Percentiles rank a stretch among this genome's conserved stretches.
These are phyloP conservation scores for Xerocomus potaroensis DNA, from an alignment of 768 basidiomycete species.

Conservation along the genomic window DNA sequence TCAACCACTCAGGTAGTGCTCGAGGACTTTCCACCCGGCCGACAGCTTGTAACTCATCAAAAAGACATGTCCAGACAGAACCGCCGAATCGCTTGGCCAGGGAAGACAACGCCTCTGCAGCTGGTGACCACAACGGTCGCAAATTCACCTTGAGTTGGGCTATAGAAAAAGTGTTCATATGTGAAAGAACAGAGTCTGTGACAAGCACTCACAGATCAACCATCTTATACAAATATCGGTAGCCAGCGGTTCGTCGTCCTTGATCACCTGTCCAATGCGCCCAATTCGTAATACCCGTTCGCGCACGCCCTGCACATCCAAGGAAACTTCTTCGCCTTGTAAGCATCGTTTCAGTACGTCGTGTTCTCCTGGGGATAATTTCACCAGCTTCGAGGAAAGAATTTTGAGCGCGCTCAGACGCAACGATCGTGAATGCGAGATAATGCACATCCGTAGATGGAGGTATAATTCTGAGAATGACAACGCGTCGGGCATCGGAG, in stretches of 20 bases:
- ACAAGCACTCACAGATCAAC: slow-evolving; percentile 56
- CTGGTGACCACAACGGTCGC: slow-evolving; percentile 84
- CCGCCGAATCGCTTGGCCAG: slow-evolving; percentile 58
- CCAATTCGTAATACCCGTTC: slow-evolving; percentile 80
- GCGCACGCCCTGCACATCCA: slow-evolving; percentile 77
- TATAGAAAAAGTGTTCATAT: slow-evolving; percentile 22
- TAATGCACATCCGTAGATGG: slow-evolving; percentile 47
- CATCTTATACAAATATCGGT: slow-evolving; percentile 67
- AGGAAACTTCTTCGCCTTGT: slow-evolving; percentile 73
- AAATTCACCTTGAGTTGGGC: slow-evolving; percentile 94
- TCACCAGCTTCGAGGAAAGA: slow-evolving; percentile 50
- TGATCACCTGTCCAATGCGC: slow-evolving; percentile 60
- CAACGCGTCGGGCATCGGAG: slow-evolving; percentile 21
- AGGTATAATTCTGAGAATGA: slow-evolving; percentile 50
- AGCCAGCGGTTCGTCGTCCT: slow-evolving; percentile 45
- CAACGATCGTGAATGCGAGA: slow-evolving; percentile 68
- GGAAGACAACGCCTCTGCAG: slow-evolving; percentile 59
- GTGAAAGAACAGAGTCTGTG: background rate
- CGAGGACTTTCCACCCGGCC: slow-evolving; percentile 7
- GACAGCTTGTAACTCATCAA: slow-evolving; percentile 51
- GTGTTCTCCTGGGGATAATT: slow-evolving; percentile 37
- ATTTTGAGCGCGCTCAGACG: slow-evolving; percentile 65
- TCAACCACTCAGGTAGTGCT: slow-evolving; percentile 25
- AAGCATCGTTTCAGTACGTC: slow-evolving; percentile 65
- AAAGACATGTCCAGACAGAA: slow-evolving; percentile 67